Percentiles rank a stretch among this genome's conserved stretches.
Evolutionary conservation across 495 filamentous ascomycete species (phyloP).

Genomic region (Podospora didyma): DNA sequence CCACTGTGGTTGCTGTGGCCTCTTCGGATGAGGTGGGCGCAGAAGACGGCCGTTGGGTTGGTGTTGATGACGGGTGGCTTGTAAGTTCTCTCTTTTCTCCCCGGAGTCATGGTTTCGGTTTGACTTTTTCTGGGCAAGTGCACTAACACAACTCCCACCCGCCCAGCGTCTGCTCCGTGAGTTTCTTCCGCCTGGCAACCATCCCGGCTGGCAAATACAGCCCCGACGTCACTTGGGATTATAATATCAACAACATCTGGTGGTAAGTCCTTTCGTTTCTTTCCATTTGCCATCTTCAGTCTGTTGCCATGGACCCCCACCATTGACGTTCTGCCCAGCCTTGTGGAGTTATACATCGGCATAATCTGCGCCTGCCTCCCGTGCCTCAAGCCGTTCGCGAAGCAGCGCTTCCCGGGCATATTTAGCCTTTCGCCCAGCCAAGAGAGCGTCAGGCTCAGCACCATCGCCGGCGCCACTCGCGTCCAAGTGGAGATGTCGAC

Average conservation of each 20-base stretch:
- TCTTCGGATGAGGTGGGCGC: conserved; percentile 1
- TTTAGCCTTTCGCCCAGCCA: not conserved
- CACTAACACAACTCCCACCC: not conserved
- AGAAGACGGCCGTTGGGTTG: conserved; percentile 19
- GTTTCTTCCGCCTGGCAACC: conserved; percentile 19
- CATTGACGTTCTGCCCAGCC: conserved; percentile 5
- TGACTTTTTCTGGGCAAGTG: not conserved
- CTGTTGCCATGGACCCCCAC: too few species aligned
- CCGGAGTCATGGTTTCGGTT: not conserved
- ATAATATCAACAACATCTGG: conserved; percentile 22
- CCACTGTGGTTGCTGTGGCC: conserved; percentile 20
- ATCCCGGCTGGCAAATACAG: conserved; percentile 5
- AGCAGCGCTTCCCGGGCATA: conserved; percentile 9
- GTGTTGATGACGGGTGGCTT: conserved; percentile 29
- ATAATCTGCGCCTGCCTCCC: conserved; percentile 22
- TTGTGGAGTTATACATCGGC: conserved; percentile 21
- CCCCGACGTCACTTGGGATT: conserved; percentile 20
- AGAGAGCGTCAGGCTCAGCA: not conserved
- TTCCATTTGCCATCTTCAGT: not conserved
- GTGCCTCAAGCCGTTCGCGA: conserved; percentile 16
- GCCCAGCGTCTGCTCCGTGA: conserved; percentile 17
- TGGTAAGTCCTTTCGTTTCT: conserved; percentile 15
- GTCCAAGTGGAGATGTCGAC: too few species aligned
- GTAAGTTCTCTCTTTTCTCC: conserved; percentile 8
- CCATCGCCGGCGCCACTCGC: not conserved